Evolutionary conservation across 371 early-diverging fungal species (phyloP).

Genomic region (Rhizomucor pusillus): DNA sequence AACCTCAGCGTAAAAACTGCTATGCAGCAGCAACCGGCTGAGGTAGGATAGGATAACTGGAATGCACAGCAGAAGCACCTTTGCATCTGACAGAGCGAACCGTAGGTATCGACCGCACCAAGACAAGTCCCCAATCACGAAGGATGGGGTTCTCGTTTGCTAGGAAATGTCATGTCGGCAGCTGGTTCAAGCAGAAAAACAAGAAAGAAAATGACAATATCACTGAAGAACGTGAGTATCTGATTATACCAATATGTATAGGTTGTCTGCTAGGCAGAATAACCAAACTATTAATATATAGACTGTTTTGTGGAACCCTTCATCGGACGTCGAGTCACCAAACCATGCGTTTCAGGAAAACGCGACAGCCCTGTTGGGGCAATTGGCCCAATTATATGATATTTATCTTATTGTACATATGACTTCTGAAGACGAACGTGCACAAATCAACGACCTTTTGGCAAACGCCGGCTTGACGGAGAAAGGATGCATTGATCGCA

Average conservation of each 20-base stretch:
- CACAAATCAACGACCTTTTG: slow-evolving; percentile 27
- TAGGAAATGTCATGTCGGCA: slow-evolving; percentile 16
- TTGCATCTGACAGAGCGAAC: no score
- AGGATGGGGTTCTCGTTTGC: slow-evolving; percentile 29
- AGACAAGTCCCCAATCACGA: neutral
- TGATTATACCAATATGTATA: neutral
- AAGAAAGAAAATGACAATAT: slow-evolving; percentile 33
- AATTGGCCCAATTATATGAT: slow-evolving; percentile 32
- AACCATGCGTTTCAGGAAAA: slow-evolving; percentile 47
- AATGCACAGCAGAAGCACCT: neutral
- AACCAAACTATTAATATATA: slow-evolving; percentile 8
- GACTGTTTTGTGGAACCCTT: slow-evolving; percentile 54
- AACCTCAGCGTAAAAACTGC: neutral
- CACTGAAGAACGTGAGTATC: slow-evolving; percentile 41
- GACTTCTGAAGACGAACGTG: slow-evolving; percentile 35
- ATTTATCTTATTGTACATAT: slow-evolving; percentile 43
- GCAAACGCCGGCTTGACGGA: slow-evolving; percentile 7
- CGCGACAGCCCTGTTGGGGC: slow-evolving; percentile 20
- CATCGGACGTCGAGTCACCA: slow-evolving; percentile 43
- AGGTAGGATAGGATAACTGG: neutral
- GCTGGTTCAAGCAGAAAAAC: slow-evolving; percentile 3
- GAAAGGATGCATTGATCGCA: slow-evolving; percentile 6
- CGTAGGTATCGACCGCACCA: no score
- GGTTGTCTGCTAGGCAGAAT: neutral
- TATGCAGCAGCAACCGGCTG: neutral